Base-by-base conservation (phyloP, 768 basidiomycete genomes). In the Suillus ampliporus region DNA sequence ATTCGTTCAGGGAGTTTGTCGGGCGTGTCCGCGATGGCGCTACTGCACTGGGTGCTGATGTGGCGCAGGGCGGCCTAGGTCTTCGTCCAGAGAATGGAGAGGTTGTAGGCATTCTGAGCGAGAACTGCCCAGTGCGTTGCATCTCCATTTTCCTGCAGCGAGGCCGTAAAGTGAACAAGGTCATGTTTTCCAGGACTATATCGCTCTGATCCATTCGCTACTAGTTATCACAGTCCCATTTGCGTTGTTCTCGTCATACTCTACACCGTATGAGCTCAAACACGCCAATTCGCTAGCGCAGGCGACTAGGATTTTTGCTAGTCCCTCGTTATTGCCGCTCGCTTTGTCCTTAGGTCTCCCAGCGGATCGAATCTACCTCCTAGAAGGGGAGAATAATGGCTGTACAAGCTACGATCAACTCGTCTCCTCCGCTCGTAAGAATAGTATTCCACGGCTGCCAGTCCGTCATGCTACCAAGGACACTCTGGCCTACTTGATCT, bases 101-200 rank as follows among this genome's bases (percentile, higher is more conserved):
- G 57, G 82, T 89, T 23, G 78, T 91, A n/a, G 89, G 87, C 2
- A 84, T 90, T 23, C 79, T 89, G 70, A 84, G 86, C 71, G 79
- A 85, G 23, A 47, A 47, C 23, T 87, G 83, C 46, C 67, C 84
- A 66, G 89, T 89, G 70, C 67, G 85, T 76, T 13, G 37, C 34
- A n/a, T 35, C 35, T 37, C 38, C 21, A 40, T 15, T 26, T n/a
- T 26, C 51, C 28, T 26, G 46, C 21, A n/a, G n/a, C 41, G 40
- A 58, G n/a, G 13, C 4, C 10, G 5, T 31, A 8, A 34, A n/a
- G 28, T 38, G 23, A 57, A 26, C 37, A 19, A 15, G 23, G 26
- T 15, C n/a, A 28, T 8, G 13, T 37, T 61, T 11, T 8, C 26
- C 37, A 86, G 86, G 84, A 86, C 21, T 86, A 80, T 64, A 68